These are phyloP conservation scores for Acer yangbiense DNA, from an alignment of 345 rosid species.

Conservation along the genomic window DNA sequence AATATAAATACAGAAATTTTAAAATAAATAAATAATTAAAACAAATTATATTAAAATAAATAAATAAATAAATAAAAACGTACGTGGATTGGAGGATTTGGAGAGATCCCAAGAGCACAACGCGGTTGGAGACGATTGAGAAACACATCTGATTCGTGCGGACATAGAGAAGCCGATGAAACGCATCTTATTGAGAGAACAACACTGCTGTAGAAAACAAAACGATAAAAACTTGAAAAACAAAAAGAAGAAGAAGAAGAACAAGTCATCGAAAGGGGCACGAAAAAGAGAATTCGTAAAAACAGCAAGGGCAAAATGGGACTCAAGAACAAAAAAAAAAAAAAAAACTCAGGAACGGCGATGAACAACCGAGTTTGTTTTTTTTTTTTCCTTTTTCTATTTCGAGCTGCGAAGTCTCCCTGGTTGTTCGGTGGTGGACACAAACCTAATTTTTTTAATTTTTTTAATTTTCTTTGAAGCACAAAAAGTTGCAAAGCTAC, in stretches of 20 bases:
- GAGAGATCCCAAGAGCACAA: constrained; percentile 60
- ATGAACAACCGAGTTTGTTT: background rate
- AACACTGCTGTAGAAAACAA: constrained; percentile 28
- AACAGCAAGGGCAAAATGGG: constrained; percentile 7
- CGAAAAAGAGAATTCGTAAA: background rate
- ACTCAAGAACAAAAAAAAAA: constrained; percentile 1
- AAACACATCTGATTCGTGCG: constrained; percentile 45
- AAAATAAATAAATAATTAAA: background rate
- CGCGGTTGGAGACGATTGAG: constrained; percentile 42
- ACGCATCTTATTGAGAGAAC: constrained; percentile 33
- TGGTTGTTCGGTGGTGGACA: background rate
- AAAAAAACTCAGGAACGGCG: background rate
- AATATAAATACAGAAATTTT: background rate
- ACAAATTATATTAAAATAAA: background rate
- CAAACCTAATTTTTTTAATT: background rate
- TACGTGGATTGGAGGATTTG: constrained; percentile 66
- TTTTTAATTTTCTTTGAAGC: background rate
- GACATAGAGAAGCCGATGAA: constrained; percentile 46
- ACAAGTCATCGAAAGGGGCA: constrained; percentile 31
- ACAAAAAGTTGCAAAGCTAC: background rate
- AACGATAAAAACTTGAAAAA: constrained; percentile 24
- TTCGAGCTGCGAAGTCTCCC: background rate
- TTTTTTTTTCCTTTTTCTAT: background rate
- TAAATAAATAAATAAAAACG: background rate
- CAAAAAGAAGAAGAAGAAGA: constrained; percentile 12